Percentiles rank a stretch among this genome's conserved stretches.
phyloP scores from a whole-genome alignment of 306 rosid species.

The Inga leiocalycina region DNA sequence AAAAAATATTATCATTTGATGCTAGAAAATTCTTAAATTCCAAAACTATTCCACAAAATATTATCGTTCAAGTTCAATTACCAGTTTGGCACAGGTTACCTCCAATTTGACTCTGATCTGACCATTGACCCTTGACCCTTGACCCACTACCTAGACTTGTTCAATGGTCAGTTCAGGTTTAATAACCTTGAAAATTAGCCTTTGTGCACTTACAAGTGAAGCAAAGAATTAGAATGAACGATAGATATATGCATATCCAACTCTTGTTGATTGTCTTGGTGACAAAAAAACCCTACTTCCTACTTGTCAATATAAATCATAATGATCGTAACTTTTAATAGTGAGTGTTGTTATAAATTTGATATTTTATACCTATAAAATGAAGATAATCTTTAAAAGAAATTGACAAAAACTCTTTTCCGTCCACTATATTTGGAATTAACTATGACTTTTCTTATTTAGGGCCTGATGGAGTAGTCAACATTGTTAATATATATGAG shows the following conservation, averaged over 20 bases:
- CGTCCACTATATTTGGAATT: not conserved
- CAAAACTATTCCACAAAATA: too few relatives aligned
- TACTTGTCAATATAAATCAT: not conserved
- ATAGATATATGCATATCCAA: not conserved
- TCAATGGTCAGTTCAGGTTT: too few relatives aligned
- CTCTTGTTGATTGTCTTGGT: not conserved
- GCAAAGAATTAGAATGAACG: not conserved
- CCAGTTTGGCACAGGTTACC: accelerated
- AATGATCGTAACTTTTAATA: too few relatives aligned
- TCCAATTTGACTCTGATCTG: too few relatives aligned
- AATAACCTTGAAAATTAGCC: too few relatives aligned
- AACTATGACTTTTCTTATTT: not conserved
- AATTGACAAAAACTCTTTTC: not conserved
- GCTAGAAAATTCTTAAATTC: too few relatives aligned
- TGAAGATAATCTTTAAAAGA: not conserved
- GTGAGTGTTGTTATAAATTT: too few relatives aligned
- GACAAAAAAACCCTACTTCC: not conserved
- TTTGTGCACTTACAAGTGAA: not conserved
- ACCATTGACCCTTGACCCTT: too few relatives aligned
- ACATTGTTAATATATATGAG: not conserved
- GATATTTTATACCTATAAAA: not conserved
- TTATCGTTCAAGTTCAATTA: too few relatives aligned
- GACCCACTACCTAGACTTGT: too few relatives aligned
- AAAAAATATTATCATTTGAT: too few relatives aligned
- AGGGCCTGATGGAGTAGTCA: not conserved